Evolutionary conservation across 257 asterid genomes (phyloP), one percentile per base, ranked within the genome.

Genomic region (Solanum bukasovii): DNA sequence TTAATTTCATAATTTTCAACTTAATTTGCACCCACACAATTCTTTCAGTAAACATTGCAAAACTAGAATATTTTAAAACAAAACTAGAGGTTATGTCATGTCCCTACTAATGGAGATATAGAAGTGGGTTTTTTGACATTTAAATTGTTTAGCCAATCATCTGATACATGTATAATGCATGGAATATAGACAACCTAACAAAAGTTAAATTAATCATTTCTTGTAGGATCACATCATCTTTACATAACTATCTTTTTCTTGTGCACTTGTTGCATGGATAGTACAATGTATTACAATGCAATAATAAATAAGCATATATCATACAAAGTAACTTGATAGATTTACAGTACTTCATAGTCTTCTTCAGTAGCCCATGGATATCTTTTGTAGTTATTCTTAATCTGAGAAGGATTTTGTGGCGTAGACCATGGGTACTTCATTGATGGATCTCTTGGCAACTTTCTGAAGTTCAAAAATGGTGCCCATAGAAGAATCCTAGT

Each of bases 341-440:
- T n/a, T 40, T 25, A 77, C 14, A 23, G 84, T 38, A 77, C 84
- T 77, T 96, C 98, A 59, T 96, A 96, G 89, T 96, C 98, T 89
- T 95, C 96, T 25, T 93, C 94, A 44, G 90, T 49, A 61, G 98
- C 98, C 95, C 95, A 96, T 5, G 98, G 98, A 83, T 88, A 95
- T 90, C 94, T 96, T 72, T 68, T 88, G 89, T 85, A 92, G 25
- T 89, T 93, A 78, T 94, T 94, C 87, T 89, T 96, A 31, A 94
- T 87, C 83, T 90, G 73, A 16, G 96, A 90, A 52, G 96, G 94
- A 84, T 95, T 86, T 90, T 93, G 91, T 10, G 98, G 98, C 14
- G 89, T 90, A 7, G 95, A 91, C 98, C 98, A 96, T 2, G 98
- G 99, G 59, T 95, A 95, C 92, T 95, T 94, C 95, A 96, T 92